Evolutionary conservation across 345 rosid genomes (phyloP), one percentile per base, ranked within the genome.

Genomic region (Murraya koenigii): DNA sequence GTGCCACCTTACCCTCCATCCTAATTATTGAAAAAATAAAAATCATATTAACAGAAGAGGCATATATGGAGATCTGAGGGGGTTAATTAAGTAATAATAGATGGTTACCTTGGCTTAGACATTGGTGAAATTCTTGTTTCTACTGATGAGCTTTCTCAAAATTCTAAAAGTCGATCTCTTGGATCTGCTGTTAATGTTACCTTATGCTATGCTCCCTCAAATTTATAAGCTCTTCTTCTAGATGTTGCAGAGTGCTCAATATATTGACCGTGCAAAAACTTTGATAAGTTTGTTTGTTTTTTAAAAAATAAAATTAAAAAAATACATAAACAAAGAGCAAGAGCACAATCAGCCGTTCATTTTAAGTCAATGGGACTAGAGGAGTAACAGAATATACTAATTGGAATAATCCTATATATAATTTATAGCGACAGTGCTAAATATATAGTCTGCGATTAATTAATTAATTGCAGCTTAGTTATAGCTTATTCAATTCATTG

Each of bases 1-100:
- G 82, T 20, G 92, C 97, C 44, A 95, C 88, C 85, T 95, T 95
- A 3, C 97, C 98, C 44, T 88, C 94, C 84, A 95, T 78, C 86
- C 98, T 95, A 77, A 64, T 68, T 63, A 44, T 33, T 22, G 8
- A n/a, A 58, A 17, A 35, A 65, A 65, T 3, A 30, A 81, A 60
- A 81, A 63, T 9, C 65, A 66, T 39, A 30, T 6, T 6, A 58
- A 22, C 9, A 41, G 28, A 63, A 44, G 38, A n/a, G 61, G 38
- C 63, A 65, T 44, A 8, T 8, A 44, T 65, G 69, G 5, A 66
- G 71, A 75, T 66, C 64, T 33, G 36, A 66, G 65, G 5, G 47
- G 15, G 17, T 36, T 67, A 67, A 55, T 47, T 19, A 33, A 61
- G 17, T 14, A 19, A 52, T 52, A 13, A 44, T 44, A 69, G 72